These are phyloP conservation scores for Labyrinthula sp. DNA, from an alignment of 352 stramenopile genomes.

Conservation along the genomic window DNA sequence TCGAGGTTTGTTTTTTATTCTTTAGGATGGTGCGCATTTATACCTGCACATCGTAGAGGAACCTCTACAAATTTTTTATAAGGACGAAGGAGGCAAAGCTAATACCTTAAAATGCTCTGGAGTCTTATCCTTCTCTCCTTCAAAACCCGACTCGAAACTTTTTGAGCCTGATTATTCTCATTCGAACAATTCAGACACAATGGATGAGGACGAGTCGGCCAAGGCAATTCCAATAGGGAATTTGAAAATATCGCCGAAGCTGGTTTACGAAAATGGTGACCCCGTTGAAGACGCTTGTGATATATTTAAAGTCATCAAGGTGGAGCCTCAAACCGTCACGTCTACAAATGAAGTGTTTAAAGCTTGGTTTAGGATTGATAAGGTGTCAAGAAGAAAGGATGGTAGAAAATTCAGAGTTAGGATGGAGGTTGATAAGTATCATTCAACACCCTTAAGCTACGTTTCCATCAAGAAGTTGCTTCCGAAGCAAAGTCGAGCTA, in stretches of 20 bases:
- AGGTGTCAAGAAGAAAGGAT: constrained; percentile 29
- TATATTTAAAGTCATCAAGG: constrained; percentile 22
- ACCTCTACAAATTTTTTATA: constrained; percentile 17
- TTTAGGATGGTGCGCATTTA: too few species aligned
- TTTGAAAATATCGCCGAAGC: constrained; percentile 4
- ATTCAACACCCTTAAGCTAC: too few species aligned
- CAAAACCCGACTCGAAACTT: too few species aligned
- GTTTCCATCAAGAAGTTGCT: too few species aligned
- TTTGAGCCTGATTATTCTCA: too few species aligned
- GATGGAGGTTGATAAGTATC: constrained; percentile 7
- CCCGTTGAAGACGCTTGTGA: constrained; percentile 24
- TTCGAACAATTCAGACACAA: constrained; percentile 3
- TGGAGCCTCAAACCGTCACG: constrained; percentile 18
- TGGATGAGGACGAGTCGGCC: constrained; percentile 4
- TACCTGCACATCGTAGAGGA: too few species aligned
- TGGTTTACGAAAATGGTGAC: constrained; percentile 28
- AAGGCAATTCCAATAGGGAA: constrained; percentile 5
- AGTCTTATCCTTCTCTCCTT: too few species aligned
- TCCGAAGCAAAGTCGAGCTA: too few species aligned
- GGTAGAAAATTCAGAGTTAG: constrained; percentile 11
- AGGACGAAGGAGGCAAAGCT: constrained; percentile 17
- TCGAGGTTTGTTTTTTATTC: too few species aligned
- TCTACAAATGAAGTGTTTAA: constrained; percentile 1
- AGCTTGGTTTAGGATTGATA: constrained; percentile 30
- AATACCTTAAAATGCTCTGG: too few species aligned